Base-by-base conservation (phyloP, 2,329 filamentous ascomycete genomes). In the Thelonectria discophora region DNA sequence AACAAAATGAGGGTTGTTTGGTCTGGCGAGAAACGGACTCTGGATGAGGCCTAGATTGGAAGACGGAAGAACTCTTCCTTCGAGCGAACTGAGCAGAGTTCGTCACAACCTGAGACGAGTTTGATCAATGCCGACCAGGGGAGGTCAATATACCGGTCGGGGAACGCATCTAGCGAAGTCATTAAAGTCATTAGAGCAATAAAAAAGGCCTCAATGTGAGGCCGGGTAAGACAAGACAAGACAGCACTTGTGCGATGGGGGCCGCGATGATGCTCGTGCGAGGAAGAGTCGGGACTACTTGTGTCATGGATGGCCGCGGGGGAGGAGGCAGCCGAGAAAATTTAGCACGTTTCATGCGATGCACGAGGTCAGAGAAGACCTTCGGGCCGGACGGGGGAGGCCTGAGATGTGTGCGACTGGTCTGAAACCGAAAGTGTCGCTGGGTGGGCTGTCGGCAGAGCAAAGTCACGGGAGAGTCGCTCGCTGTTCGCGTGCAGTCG, bases 311-410 rank as follows among this genome's bases (percentile, higher is more conserved):
- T 70, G 64, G 65, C 58, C 62, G 55, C 56, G 65, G 58, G 55
- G 62, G 43, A 46, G 55, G 68, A 71, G 68, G 65, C 40, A 69
- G 51, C 66, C 66, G 51, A 50, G 39, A 58, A 47, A 37, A 52
- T 62, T 52, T 68, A 68, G 66, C 65, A 66, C 60, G 68, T 71
- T 70, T 70, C 68, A 71, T 51, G 34, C 7, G 15, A 37, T 30
- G 40, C 55, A 17, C 51, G 24, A 45, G 27, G 30, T 10, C 17
- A 17, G 54, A 50, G 47, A 40, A 50, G 39, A 20, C 32, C 45
- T 32, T 40, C 43, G 43, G 53, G 53, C 34, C 45, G 20, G 53
- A 21, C 53, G 45, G 11, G 58, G 56, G 52, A 58, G 56, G 63
- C 57, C 56, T 63, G 62, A 6, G 20, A 21, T 21, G 42, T 21